These are phyloP conservation scores for Cyberlindnera misumaiensis DNA, from an alignment of 805 yeast genomes.

Conservation along the genomic window DNA sequence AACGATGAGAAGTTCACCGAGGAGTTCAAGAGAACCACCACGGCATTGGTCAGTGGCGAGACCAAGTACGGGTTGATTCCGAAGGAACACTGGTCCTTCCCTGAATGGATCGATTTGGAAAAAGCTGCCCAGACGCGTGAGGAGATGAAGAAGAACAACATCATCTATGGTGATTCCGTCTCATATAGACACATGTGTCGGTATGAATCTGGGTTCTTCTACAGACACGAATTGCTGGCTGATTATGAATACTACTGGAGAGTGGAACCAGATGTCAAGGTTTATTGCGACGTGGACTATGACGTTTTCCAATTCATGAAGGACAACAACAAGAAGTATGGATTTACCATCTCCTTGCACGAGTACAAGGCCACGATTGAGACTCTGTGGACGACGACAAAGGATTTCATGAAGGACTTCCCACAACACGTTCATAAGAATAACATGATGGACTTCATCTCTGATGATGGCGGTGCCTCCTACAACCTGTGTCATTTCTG, in stretches of 20 bases:
- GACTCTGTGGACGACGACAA: slow-evolving; percentile 54
- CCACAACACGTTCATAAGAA: slow-evolving; percentile 37
- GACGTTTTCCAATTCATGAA: slow-evolving; percentile 63
- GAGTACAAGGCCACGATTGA: slow-evolving; percentile 63
- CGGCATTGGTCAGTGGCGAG: slow-evolving; percentile 49
- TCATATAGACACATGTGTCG: slow-evolving; percentile 68
- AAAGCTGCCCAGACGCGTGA: slow-evolving; percentile 40
- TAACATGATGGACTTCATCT: slow-evolving; percentile 57
- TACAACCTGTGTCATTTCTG: slow-evolving; percentile 80
- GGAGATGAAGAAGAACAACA: slow-evolving; percentile 35
- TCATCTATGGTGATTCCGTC: slow-evolving; percentile 54
- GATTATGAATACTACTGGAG: slow-evolving; percentile 72
- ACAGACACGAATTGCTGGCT: slow-evolving; percentile 50
- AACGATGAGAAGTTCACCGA: slow-evolving; percentile 61
- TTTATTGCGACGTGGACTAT: slow-evolving; percentile 56
- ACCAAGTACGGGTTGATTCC: slow-evolving; percentile 60
- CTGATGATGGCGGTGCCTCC: slow-evolving; percentile 57
- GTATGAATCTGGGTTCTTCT: slow-evolving; percentile 50
- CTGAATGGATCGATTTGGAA: slow-evolving; percentile 53
- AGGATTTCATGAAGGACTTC: slow-evolving; percentile 37
- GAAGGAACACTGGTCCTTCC: slow-evolving; percentile 62
- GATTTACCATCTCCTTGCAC: slow-evolving; percentile 61
- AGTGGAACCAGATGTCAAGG: slow-evolving; percentile 62
- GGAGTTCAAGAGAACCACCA: slow-evolving; percentile 44
- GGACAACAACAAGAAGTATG: slow-evolving; percentile 50